Conservation (phyloP, 345 rosid genomes). For the Eucalyptus erythrocorys region DNA sequence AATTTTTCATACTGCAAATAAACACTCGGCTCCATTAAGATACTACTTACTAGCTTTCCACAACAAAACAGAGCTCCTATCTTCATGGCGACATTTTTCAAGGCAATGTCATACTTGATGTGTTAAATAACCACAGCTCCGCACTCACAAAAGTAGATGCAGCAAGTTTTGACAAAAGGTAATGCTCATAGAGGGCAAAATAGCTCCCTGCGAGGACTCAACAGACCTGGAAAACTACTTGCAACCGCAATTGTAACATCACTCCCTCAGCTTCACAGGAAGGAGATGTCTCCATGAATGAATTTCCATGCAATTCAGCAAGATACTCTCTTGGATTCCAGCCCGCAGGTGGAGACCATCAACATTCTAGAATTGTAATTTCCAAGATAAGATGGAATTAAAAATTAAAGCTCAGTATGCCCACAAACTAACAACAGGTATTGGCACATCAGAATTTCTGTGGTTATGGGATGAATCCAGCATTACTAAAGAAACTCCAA, state of each 20-base stretch:
- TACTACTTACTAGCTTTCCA: not conserved
- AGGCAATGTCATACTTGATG: not conserved
- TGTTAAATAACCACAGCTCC: not conserved
- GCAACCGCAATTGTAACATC: not conserved
- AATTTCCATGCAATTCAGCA: slow-evolving; percentile 84
- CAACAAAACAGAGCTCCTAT: not conserved
- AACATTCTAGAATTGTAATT: slow-evolving; percentile 42
- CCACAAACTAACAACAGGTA: not conserved
- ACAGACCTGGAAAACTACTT: not conserved
- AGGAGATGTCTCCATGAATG: slow-evolving; percentile 85
- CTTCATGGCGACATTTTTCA: not conserved
- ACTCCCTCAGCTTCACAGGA: slow-evolving; percentile 83
- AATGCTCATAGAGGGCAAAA: not conserved
- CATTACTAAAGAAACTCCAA: not conserved
- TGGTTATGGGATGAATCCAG: not conserved
- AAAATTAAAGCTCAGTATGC: not conserved
- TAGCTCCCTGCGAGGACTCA: not conserved
- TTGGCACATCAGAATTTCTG: not conserved
- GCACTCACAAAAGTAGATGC: not conserved
- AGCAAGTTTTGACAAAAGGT: not conserved
- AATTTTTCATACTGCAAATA: not conserved
- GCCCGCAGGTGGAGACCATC: slow-evolving; percentile 97
- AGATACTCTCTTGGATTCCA: slow-evolving; percentile 93
- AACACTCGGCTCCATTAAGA: not conserved
- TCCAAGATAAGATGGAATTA: not conserved